Conservation (phyloP, 208 protist genomes). For the Leishmania gerbilli region DNA sequence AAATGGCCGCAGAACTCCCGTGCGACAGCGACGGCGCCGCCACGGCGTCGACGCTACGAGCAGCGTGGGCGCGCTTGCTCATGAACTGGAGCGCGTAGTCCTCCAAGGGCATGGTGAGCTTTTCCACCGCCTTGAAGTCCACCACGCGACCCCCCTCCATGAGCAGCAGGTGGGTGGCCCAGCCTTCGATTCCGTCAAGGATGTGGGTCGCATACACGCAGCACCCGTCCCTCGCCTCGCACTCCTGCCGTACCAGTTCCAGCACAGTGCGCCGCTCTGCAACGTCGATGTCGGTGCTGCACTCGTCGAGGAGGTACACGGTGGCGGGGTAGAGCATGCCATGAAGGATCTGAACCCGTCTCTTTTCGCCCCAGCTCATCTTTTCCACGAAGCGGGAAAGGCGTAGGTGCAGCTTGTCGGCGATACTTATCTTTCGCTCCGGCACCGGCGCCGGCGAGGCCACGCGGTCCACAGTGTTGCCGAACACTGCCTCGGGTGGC, state of each 20-base stretch:
- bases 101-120: conserved; percentile 52
- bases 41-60: not conserved
- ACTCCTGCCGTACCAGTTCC: conserved; percentile 55
- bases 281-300: conserved; percentile 84
- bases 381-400: conserved; percentile 53
- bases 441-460: conserved; percentile 40
- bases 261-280: conserved; percentile 68
- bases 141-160: conserved; percentile 51
- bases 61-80: conserved; percentile 11
- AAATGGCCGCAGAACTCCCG: conserved; percentile 6
- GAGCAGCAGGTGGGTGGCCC: conserved; percentile 77
- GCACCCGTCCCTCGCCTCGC: conserved; percentile 36
- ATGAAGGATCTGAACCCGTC: conserved; percentile 76
- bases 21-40: not conserved
- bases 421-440: conserved; percentile 36
- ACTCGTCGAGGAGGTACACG: conserved; percentile 85
- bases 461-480: conserved; percentile 68
- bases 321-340: conserved; percentile 50
- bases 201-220: conserved; percentile 90
- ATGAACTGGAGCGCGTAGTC: conserved; percentile 58
- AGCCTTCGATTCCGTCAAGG: conserved; percentile 68
- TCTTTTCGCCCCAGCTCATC: conserved; percentile 73
- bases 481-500: conserved; percentile 79
- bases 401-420: conserved; percentile 50
- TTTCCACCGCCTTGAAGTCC: conserved; percentile 37